Evolutionary conservation across 805 yeast genomes (phyloP).

Genomic region (Candida pseudoglaebosa): DNA sequence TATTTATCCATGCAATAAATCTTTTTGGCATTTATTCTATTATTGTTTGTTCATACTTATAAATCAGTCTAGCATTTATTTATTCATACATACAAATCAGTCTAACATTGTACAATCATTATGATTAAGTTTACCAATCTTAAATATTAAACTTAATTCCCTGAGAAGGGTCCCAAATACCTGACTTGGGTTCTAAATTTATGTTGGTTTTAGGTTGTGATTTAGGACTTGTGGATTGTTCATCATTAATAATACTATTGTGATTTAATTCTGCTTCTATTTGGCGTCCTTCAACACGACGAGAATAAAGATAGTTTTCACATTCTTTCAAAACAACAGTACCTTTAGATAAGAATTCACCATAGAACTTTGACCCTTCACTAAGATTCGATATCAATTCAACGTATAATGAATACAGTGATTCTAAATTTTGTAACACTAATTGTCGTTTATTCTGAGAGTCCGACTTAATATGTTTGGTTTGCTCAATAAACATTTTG

Average conservation of each 20-base stretch:
- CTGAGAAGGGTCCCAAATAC: constrained; percentile 14
- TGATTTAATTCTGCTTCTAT: constrained; percentile 29
- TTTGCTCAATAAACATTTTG: constrained; percentile 21
- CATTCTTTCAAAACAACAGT: constrained; percentile 44
- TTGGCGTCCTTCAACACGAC: constrained; percentile 52
- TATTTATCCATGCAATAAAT: neutral
- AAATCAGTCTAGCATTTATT: no score
- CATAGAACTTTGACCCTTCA: constrained; percentile 71
- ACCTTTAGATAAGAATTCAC: constrained; percentile 50
- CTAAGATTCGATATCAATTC: constrained; percentile 58
- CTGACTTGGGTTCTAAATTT: constrained; percentile 1
- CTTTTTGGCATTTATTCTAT: no score
- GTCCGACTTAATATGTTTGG: constrained; percentile 13
- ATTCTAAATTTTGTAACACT: constrained; percentile 49
- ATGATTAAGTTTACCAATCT: no score
- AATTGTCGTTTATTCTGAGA: constrained; percentile 39
- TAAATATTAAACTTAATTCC: constrained; percentile 16
- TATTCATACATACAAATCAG: no score
- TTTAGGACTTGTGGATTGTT: neutral
- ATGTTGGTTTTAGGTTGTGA: neutral
- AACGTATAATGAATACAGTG: constrained; percentile 45
- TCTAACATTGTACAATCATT: no score
- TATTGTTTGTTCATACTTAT: no score
- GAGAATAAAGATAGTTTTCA: constrained; percentile 45
- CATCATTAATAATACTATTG: constrained; percentile 1